phyloP scores from a whole-genome alignment of 495 filamentous ascomycete genomes.

The Xylaria sp. region DNA sequence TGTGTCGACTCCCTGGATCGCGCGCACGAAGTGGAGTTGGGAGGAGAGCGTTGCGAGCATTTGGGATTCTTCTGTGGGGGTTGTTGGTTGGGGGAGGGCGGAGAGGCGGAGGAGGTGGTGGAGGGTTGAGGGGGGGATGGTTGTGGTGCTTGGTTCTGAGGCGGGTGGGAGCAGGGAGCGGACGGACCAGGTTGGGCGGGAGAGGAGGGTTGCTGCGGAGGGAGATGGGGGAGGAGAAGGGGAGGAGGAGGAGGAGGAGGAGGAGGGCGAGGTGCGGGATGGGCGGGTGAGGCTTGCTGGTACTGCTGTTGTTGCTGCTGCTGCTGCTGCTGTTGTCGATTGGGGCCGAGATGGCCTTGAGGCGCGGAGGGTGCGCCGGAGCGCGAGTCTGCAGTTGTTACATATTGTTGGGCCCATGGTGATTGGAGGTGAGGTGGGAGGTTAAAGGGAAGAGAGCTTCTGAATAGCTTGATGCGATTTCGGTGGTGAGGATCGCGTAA shows the following conservation, averaged over 20 bases:
- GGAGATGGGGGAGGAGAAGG: constrained; percentile 47
- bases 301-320: constrained; percentile 12
- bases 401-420: constrained; percentile 38
- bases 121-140: constrained; percentile 59
- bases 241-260: constrained; percentile 77
- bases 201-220: constrained; percentile 52
- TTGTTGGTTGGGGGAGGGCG: constrained; percentile 76
- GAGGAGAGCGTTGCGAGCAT: constrained; percentile 79
- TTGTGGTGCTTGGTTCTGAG: too few relatives aligned
- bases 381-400: constrained; percentile 31
- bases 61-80: constrained; percentile 58
- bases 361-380: constrained; percentile 26
- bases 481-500: not conserved
- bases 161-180: too few relatives aligned
- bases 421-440: constrained; percentile 28
- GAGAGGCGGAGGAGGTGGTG: constrained; percentile 90
- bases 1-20: constrained; percentile 83
- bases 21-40: constrained; percentile 87
- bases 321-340: constrained; percentile 10
- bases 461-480: not conserved
- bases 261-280: constrained; percentile 42
- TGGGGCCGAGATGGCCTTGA: constrained; percentile 8
- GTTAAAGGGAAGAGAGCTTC: not conserved
- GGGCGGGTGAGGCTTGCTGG: constrained; percentile 30
- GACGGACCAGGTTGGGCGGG: constrained; percentile 46